Base-by-base conservation (phyloP, 169 alveolate species). In the Cyclospora cayetanensis region DNA sequence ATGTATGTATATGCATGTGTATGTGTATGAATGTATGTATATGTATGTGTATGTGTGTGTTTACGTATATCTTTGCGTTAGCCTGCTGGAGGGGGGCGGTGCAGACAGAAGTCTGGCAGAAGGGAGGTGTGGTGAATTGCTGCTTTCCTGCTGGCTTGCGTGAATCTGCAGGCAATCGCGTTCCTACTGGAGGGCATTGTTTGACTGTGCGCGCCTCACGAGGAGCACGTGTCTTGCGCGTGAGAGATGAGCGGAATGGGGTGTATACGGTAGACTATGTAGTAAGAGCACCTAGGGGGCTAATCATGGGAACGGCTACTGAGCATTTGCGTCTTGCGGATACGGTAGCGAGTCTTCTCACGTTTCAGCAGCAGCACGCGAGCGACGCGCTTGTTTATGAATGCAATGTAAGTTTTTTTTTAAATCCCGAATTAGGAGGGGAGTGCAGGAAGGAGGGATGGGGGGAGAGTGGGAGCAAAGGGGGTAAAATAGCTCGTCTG, bases 151-250 rank as follows among this genome's bases (percentile, higher is more conserved):
- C n/a, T n/a, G n/a, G n/a, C n/a, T n/a, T n/a, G n/a, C n/a, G n/a
- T n/a, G n/a, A n/a, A n/a, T n/a, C n/a, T n/a, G 5, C 83, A 82
- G 83, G 94, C 79, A 94, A 94, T 76, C 90, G 95, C 55, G 91
- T 94, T 25, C 60, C 90, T 25, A 83, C 91, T 22, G 96, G 96
- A 22, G 94, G 94, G 9, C 95, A 94, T 82, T 83, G 91, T 46
- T 31, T 94, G 53, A 84, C 84, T 29, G 96, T 86, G 25, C 74
- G 65, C 34, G 94, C 84, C 29, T 55, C 91, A 7, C 53, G 42
- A 1, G 93, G 94, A 20, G 96, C 95, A 12, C 84, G 68, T n/a
- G 89, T 94, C 27, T 90, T 89, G 39, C 88, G 86, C 20, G 90
- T 94, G 7, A 43, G 60, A 18, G 96, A 94, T 60, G 91, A 94